Evolutionary conservation across 257 asterid species (phyloP).

Genomic region (Osmanthus fragrans): DNA sequence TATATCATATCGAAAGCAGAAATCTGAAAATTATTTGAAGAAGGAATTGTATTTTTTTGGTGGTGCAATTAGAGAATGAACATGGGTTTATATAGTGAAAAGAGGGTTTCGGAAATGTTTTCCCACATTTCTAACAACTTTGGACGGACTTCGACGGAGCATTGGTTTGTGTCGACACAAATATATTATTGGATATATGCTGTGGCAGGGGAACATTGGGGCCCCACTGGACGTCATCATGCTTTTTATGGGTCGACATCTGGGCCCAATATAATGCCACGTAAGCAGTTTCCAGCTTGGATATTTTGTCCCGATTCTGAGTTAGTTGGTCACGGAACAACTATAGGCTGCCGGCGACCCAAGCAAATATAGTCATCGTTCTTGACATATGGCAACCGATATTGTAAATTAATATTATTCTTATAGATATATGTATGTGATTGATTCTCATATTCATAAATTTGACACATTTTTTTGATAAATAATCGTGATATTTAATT

Average conservation of each 20-base stretch:
- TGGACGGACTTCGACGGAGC: conserved; percentile 14
- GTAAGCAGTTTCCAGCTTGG: conserved; percentile 25
- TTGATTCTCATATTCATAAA: too few species aligned
- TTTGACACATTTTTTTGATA: too few species aligned
- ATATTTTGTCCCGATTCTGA: conserved; percentile 19
- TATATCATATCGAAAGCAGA: not conserved
- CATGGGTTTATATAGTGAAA: conserved; percentile 19
- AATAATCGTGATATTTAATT: too few species aligned
- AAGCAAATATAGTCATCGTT: conserved; percentile 7
- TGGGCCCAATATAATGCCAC: conserved; percentile 34
- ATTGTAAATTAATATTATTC: too few species aligned
- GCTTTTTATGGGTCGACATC: conserved; percentile 2
- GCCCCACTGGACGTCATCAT: conserved; percentile 29
- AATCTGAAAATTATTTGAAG: not conserved
- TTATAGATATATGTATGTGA: too few species aligned
- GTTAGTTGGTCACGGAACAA: conserved; percentile 36
- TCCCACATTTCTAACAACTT: conserved; percentile 12
- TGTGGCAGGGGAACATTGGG: conserved; percentile 16
- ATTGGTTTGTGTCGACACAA: conserved; percentile 7
- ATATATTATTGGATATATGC: conserved; percentile 22
- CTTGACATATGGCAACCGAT: not conserved
- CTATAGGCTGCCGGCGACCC: conserved; percentile 33
- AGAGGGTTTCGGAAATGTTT: conserved; percentile 1
- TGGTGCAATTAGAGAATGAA: conserved; percentile 12
- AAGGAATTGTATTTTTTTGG: not conserved